Evolutionary conservation across 2,329 filamentous ascomycete species (phyloP), one percentile per base, ranked within the genome.

Genomic region (Didymella glomerata): DNA sequence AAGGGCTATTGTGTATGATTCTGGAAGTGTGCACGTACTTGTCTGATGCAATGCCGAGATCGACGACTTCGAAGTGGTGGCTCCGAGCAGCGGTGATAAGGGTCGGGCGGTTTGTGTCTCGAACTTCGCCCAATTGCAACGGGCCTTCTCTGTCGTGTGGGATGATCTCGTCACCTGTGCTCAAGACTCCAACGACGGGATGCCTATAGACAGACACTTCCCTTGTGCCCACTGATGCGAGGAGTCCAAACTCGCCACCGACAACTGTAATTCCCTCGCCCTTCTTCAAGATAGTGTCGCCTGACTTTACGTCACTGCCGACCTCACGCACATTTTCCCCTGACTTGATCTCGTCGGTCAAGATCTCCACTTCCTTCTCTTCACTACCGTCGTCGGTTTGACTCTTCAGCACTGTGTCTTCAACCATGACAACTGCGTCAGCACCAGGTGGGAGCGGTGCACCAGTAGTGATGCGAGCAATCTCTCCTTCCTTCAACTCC

Each of bases 341-440:
- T 3, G 86, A 80, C 50, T 86, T 86, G 48, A 97, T 87, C 9
- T 86, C 86, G 27, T 89, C 87, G 0, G 92, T 92, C 1, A 96
- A 81, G 36, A 99, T 93, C 74, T 96, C 91, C 2, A 99, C 86
- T 61, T 93, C 90, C 48, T 88, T 89, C 76, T 99, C 95, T 78
- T 99, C 95, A 49, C 83, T 84, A 0, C 88, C 91, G 67, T 96
- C 91, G 0, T 90, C 88, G 0, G 92, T 95, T 77, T 86, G 87
- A 1, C 86, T 88, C 60, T 85, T 87, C 4, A 99, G 81, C 0
- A 88, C 79, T 0, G 95, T 99, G 71, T 97, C 95, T 79, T 99
- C 95, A 0, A 99, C 95, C 92, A 96, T 98, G 46, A 97, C 89
- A 5, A 99, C 93, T 0, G 94, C 90, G 25, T 92, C 96, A 2